Base-by-base conservation (phyloP, 495 filamentous ascomycete species). In the Thozetella sp. region DNA sequence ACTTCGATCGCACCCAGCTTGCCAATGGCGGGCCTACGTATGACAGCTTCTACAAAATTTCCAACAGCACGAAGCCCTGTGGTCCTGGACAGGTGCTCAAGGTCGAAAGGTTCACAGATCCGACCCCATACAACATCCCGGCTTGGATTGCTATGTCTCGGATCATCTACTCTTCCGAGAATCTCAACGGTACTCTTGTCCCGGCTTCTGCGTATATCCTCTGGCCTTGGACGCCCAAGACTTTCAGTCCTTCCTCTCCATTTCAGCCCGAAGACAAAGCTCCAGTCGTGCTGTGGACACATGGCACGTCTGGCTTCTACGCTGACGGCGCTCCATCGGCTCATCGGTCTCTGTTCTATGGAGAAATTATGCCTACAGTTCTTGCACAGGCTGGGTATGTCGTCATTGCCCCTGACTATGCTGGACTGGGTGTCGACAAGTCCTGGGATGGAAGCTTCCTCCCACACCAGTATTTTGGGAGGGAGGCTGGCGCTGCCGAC, bases 371-470 rank as follows among this genome's bases (percentile, higher is more conserved):
- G 1, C 77, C 81, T 0, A 84, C 76, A 57, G 61, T 72, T 4
- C 65, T 86, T 20, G 83, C 76, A 0, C 60, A 78, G 11, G 67
- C 73, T 2, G 84, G 84, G 13, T 84, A 81, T 58, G 82, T 76
- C 17, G 83, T 85, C 6, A 72, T 87, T n/a, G 82, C 76, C 0
- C 70, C 84, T 2, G 84, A 87, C 61, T 86, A 83, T 61, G 81
- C 79, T 3, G 84, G 84, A 1, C 73, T 84, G 0, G 84, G 84
- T 25, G 71, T 85, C 26, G 62, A 59, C 27, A 70, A 62, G n/a
- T 64, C 62, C 19, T 65, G 67, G 54, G 64, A 73, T 37, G 76
- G 73, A 12, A 70, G 66, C 34, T 51, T 61, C 6, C 74, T 80
- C 50, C 60, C 59, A 20, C 80, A 85, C 65, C 68, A 76, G 53